phyloP scores from a whole-genome alignment of 176 grass and related monocot genomes.

The Miscanthus lutarioriparius region DNA sequence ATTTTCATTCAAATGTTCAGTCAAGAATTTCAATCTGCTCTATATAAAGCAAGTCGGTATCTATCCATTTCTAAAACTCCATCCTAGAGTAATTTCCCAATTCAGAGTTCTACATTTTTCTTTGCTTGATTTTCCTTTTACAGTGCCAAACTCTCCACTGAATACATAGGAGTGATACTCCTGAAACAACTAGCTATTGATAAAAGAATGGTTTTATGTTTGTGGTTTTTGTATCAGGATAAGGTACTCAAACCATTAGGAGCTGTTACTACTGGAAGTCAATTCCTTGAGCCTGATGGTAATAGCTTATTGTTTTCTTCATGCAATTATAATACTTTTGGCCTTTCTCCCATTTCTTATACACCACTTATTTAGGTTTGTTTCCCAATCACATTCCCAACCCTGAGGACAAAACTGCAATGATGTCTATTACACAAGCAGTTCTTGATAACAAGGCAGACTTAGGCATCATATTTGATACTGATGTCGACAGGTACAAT shows the following conservation, averaged over 20 bases:
- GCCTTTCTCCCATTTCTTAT: slow-evolving; percentile 22
- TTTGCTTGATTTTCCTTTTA: neutral
- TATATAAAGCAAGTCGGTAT: neutral
- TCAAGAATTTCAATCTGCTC: neutral
- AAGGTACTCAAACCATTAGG: slow-evolving; percentile 92
- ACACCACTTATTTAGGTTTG: slow-evolving; percentile 52
- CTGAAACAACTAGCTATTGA: neutral
- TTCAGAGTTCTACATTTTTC: neutral
- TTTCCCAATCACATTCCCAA: slow-evolving; percentile 99
- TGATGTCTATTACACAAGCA: slow-evolving; percentile 91
- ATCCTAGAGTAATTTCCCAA: neutral
- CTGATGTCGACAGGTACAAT: slow-evolving; percentile 93
- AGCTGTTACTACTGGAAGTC: slow-evolving; percentile 79
- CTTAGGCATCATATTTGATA: slow-evolving; percentile 99
- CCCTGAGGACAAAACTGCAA: slow-evolving; percentile 93
- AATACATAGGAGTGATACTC: slow-evolving; percentile 11
- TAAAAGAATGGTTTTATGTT: slow-evolving; percentile 12
- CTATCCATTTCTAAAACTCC: slow-evolving; percentile 1
- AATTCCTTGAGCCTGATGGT: slow-evolving; percentile 98
- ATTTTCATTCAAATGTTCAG: neutral
- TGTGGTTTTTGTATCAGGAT: slow-evolving; percentile 50
- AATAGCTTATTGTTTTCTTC: slow-evolving; percentile 38
- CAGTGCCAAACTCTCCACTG: slow-evolving; percentile 1
- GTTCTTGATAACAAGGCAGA: slow-evolving; percentile 89
- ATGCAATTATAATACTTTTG: slow-evolving; percentile 1